These are phyloP conservation scores for Lactifluus subvellereus DNA, from an alignment of 768 basidiomycete species.

Conservation along the genomic window DNA sequence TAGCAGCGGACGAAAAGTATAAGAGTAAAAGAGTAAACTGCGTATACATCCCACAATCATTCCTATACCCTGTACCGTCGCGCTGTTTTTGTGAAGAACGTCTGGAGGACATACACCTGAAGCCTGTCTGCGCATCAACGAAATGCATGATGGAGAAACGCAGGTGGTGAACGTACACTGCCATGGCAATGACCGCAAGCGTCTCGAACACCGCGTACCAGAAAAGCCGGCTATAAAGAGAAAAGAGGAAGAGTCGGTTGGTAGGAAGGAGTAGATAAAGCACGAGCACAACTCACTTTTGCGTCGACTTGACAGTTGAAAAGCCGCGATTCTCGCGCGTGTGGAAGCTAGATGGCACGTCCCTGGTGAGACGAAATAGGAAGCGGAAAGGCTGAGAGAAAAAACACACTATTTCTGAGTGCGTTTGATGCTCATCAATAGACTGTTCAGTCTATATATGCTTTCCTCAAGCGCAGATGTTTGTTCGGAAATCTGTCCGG, in stretches of 20 bases:
- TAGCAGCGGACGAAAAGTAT: neutral
- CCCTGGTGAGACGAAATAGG: neutral
- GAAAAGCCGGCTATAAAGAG: conserved; percentile 66
- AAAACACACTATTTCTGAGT: conserved; percentile 85
- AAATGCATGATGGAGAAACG: conserved; percentile 7
- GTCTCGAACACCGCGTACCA: conserved; percentile 90
- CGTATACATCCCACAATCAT: conserved; percentile 6
- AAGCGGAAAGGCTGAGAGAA: neutral
- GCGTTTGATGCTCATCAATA: conserved; percentile 85
- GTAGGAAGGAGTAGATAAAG: neutral
- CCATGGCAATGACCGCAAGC: conserved; percentile 75
- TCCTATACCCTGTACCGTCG: conserved; percentile 79
- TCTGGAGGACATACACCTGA: conserved; percentile 90
- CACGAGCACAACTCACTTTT: conserved; percentile 48
- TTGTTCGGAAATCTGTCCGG: conserved; percentile 85
- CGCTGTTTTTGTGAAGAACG: conserved; percentile 94
- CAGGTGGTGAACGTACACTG: conserved; percentile 54
- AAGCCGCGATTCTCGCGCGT: conserved; percentile 94
- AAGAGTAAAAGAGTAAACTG: neutral
- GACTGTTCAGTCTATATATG: conserved; percentile 82
- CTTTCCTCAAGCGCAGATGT: conserved; percentile 93
- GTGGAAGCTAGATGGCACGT: conserved; percentile 60
- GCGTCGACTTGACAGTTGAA: conserved; percentile 84
- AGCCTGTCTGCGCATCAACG: conserved; percentile 41
- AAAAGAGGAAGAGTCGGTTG: neutral